Percentiles rank a stretch among this genome's conserved stretches.
Evolutionary conservation across 2,329 filamentous ascomycete species (phyloP).

Genomic region (Graphilbum fragrans): DNA sequence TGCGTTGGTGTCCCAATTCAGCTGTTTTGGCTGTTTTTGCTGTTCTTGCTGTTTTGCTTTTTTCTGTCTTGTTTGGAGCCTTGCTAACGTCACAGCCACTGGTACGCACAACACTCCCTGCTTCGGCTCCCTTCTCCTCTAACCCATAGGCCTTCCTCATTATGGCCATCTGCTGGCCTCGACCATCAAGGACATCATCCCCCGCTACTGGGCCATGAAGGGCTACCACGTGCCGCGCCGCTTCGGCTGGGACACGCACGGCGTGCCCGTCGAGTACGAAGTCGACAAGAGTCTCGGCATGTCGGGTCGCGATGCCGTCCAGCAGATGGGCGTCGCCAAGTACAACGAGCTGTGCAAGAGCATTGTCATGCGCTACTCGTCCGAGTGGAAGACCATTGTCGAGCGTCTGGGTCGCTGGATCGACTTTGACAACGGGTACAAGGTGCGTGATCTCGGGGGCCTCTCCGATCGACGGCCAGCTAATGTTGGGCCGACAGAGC

Average conservation of each 20-base stretch:
- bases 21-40: background rate
- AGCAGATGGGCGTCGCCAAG: constrained; percentile 73
- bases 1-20: constrained; percentile 21
- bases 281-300: constrained; percentile 94
- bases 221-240: constrained; percentile 83
- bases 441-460: constrained; percentile 34
- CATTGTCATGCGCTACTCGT: constrained; percentile 84
- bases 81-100: background rate
- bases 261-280: constrained; percentile 89
- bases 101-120: constrained; percentile 1
- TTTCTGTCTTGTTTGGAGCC: background rate
- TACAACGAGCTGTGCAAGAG: constrained; percentile 88
- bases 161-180: constrained; percentile 71
- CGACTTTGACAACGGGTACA: constrained; percentile 96
- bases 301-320: constrained; percentile 70
- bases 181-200: constrained; percentile 95
- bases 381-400: constrained; percentile 80
- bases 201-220: constrained; percentile 69
- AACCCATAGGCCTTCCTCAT: constrained; percentile 26
- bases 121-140: background rate
- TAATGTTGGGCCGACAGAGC: constrained; percentile 39
- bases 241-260: constrained; percentile 93
- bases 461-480: background rate
- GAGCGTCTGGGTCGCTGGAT: constrained; percentile 90
- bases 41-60: background rate